phyloP scores from a whole-genome alignment of 1,284 basidiomycete genomes.

The Papiliotrema flavescens region DNA sequence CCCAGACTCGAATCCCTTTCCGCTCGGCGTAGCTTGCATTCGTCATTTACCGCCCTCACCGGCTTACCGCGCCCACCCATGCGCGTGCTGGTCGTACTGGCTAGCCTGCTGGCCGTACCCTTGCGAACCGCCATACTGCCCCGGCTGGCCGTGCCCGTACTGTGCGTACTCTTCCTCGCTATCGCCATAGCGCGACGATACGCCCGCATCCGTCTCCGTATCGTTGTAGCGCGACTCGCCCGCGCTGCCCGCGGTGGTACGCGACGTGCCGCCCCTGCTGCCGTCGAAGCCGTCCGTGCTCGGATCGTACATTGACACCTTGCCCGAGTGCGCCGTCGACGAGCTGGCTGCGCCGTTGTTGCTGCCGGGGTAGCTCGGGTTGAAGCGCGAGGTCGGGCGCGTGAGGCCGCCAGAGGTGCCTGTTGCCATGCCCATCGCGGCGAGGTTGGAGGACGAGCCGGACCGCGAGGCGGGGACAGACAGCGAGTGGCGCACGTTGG shows the following conservation, averaged over 20 bases:
- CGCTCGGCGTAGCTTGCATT: too few species aligned
- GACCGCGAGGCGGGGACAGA: slow-evolving; percentile 8
- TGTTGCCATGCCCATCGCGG: background rate
- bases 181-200: background rate
- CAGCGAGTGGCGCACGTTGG: slow-evolving; percentile 2
- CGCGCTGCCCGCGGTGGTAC: background rate
- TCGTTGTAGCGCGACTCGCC: background rate
- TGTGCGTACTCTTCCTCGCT: background rate
- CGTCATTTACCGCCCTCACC: background rate
- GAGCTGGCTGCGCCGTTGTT: background rate
- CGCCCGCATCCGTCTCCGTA: background rate
- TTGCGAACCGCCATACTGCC: background rate
- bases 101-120: background rate
- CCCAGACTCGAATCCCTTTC: too few species aligned
- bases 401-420: background rate
- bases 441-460: slow-evolving; percentile 12
- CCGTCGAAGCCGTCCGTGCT: background rate
- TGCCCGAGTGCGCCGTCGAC: background rate
- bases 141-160: background rate
- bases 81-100: background rate
- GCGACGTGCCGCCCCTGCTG: background rate
- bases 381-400: slow-evolving; percentile 1
- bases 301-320: background rate
- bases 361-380: background rate
- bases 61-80: background rate